Evolutionary conservation across 345 rosid genomes (phyloP).

Genomic region (Linum trigynum): DNA sequence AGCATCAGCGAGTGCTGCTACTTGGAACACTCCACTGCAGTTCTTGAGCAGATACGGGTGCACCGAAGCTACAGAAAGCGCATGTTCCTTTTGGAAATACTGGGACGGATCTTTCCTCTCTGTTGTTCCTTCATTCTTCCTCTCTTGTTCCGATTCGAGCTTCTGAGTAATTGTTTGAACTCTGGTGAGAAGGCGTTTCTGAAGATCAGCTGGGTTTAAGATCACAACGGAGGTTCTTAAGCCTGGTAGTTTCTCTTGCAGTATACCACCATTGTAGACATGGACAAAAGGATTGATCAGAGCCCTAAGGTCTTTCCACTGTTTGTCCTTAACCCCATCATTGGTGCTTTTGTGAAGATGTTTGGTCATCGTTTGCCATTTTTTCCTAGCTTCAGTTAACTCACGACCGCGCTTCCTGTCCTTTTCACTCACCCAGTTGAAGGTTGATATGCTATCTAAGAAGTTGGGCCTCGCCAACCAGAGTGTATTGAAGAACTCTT

Average conservation of each 20-base stretch:
- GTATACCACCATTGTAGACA: slow-evolving; percentile 51
- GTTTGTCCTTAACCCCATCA: slow-evolving; percentile 11
- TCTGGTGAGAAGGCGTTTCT: slow-evolving; percentile 32
- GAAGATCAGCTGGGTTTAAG: slow-evolving; percentile 36
- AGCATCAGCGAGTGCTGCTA: slow-evolving; percentile 11
- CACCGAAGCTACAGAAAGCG: slow-evolving; percentile 39
- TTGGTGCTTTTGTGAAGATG: slow-evolving; percentile 21
- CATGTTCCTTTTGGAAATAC: slow-evolving; percentile 20
- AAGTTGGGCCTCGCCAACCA: slow-evolving; percentile 43
- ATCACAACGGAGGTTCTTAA: slow-evolving; percentile 46
- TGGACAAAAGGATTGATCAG: slow-evolving; percentile 60
- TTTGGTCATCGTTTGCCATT: slow-evolving; percentile 27
- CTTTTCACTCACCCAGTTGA: no score
- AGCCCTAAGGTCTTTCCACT: slow-evolving; percentile 20
- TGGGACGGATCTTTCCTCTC: background rate
- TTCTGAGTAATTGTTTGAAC: slow-evolving; percentile 1
- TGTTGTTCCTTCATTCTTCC: no score
- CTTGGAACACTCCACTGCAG: background rate
- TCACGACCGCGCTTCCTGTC: background rate
- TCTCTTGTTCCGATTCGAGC: background rate
- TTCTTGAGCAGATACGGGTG: slow-evolving; percentile 48
- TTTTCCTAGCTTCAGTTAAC: slow-evolving; percentile 18
- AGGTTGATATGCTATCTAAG: slow-evolving; percentile 3
- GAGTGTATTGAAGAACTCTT: slow-evolving; percentile 53
- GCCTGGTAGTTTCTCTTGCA: slow-evolving; percentile 54